Evolutionary conservation across 129 eudicot genomes (phyloP).

Genomic region (Oenanthe sinensis): DNA sequence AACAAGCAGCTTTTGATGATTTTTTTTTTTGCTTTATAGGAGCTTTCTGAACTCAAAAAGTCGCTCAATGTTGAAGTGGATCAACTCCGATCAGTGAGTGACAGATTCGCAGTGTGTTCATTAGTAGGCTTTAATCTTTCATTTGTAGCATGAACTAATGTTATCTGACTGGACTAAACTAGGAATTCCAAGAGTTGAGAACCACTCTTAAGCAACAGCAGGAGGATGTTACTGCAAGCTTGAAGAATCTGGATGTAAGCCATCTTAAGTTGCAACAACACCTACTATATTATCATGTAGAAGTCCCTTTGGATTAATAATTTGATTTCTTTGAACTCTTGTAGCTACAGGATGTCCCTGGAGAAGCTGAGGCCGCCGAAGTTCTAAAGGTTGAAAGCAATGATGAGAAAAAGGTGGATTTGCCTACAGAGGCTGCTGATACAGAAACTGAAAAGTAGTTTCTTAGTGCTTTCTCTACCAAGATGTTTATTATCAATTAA

Average conservation of each 20-base stretch:
- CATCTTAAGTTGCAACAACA: background rate
- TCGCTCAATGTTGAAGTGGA: conserved; percentile 84
- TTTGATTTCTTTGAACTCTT: conserved; percentile 8
- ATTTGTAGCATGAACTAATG: background rate
- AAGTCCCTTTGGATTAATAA: conserved; percentile 6
- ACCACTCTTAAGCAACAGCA: conserved; percentile 89
- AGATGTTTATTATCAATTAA: background rate
- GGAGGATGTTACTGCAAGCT: conserved; percentile 78
- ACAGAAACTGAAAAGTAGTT: conserved; percentile 19
- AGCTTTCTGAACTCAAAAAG: conserved; percentile 74
- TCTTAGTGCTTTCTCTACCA: background rate
- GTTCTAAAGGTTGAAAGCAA: conserved; percentile 26
- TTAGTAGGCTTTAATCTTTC: conserved; percentile 1
- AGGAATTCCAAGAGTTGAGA: conserved; percentile 89
- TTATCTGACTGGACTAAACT: conserved; percentile 2
- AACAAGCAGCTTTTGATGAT: conserved; percentile 3
- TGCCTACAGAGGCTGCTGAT: conserved; percentile 16
- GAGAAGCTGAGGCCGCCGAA: conserved; percentile 30
- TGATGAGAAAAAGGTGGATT: conserved; percentile 16
- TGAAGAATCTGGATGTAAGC: conserved; percentile 70
- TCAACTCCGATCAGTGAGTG: conserved; percentile 76
- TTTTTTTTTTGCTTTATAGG: conserved; percentile 39
- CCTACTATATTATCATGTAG: background rate
- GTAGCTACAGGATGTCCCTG: conserved; percentile 64
- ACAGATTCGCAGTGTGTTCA: conserved; percentile 3